Base-by-base conservation (phyloP, 805 yeast genomes). In the Candida sonorensis region DNA sequence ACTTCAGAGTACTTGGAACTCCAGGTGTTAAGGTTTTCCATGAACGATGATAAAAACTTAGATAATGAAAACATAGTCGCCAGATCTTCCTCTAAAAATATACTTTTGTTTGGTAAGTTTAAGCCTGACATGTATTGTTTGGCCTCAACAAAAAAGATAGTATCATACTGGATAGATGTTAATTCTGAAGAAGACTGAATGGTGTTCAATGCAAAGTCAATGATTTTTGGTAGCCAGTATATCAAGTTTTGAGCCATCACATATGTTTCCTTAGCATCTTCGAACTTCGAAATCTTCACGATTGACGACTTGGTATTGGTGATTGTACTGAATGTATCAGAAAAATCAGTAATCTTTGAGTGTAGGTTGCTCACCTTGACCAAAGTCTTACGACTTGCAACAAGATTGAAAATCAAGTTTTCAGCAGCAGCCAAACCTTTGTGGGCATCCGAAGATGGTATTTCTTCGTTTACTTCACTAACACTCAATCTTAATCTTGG, bases 361-460 rank as follows among this genome's bases (percentile, higher is more conserved):
- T 37, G 34, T 7, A 51, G 35, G 6, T 41, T 33, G 21, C 44
- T 42, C 27, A 65, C 50, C n/a, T 55, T 53, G 2, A 46, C 38
- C 20, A 81, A 41, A 1, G 79, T 71, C 11, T 60, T 55, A 43
- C 85, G 67, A 16, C 67, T 61, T 2, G 72, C 65, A 12, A 81
- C 61, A 40, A 87, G 55, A 2, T 72, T 61, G 36, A 68, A 72
- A 3, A 87, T 53, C 30, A 85, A 51, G 51, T 85, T 79, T 47
- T 90, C 97, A 2, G 76, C 62, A 7, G 77, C 76, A 7, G 87
- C 86, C 46, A 86, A 62, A 23, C 87, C 94, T 42, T 78, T 79
- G 39, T 76, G 81, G 19, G 83, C 70, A 50, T 82, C 94, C 2
- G 71, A 62, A 10, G 68, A 69, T 4, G 96, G 92, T 16, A 84